Evolutionary conservation across 768 basidiomycete genomes (phyloP).

Genomic region (Dentipellis sp.): DNA sequence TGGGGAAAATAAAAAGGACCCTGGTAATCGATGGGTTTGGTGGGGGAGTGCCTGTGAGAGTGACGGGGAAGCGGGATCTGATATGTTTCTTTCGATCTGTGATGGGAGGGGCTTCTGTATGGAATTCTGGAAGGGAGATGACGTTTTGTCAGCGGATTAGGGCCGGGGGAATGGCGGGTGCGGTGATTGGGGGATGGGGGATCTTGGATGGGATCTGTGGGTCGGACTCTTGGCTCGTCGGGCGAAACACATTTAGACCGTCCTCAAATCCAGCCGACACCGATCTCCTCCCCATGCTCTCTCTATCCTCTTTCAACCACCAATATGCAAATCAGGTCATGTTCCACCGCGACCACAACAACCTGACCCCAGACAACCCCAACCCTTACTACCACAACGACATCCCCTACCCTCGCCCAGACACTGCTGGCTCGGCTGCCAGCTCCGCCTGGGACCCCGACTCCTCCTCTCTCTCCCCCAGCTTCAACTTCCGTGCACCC

Average conservation of each 20-base stretch:
- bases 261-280: slow-evolving; percentile 10
- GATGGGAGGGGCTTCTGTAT: slow-evolving; percentile 9
- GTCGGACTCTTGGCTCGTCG: slow-evolving; percentile 5
- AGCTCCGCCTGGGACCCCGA: slow-evolving; percentile 11
- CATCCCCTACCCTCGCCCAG: slow-evolving; percentile 6
- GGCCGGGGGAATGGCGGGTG: slow-evolving; percentile 14
- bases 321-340: slow-evolving; percentile 12
- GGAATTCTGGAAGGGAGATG: slow-evolving; percentile 16
- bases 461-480: slow-evolving; percentile 1
- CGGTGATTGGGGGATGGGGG: slow-evolving; percentile 9
- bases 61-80: not conserved
- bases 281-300: slow-evolving; percentile 13
- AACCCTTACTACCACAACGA: slow-evolving; percentile 1
- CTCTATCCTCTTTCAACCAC: slow-evolving; percentile 9
- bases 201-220: slow-evolving; percentile 5
- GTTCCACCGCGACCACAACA: slow-evolving; percentile 2
- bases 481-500: slow-evolving; percentile 5
- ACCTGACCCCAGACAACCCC: slow-evolving; percentile 4
- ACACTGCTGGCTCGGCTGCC: slow-evolving; percentile 10
- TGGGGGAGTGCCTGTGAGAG: not conserved
- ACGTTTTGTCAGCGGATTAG: slow-evolving; percentile 19
- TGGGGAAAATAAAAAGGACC: slow-evolving; percentile 3
- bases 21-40: too few species aligned
- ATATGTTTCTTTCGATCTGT: slow-evolving; percentile 15
- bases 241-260: slow-evolving; percentile 8